phyloP scores from a whole-genome alignment of 164 flowering plant species.

The Umbilicus rupestris region DNA sequence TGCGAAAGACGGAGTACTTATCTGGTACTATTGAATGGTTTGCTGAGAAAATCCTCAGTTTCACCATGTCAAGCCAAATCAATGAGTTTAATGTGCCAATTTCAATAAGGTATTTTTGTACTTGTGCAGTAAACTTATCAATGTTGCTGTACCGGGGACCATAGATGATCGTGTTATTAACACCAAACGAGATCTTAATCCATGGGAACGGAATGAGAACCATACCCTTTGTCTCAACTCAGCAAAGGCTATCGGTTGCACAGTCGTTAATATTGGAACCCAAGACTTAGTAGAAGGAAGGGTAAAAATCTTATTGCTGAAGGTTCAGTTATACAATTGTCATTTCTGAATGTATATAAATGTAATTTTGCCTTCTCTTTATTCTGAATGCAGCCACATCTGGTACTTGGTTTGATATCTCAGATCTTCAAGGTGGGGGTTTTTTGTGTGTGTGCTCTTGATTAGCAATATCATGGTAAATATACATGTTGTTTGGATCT shows the following conservation, averaged over 20 bases:
- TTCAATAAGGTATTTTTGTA: conserved; percentile 3
- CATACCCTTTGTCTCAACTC: conserved; percentile 12
- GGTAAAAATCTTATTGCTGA: background rate
- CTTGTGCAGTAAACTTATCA: conserved; percentile 9
- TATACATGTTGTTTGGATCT: background rate
- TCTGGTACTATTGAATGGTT: conserved; percentile 37
- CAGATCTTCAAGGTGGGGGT: conserved; percentile 74
- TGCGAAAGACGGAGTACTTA: conserved; percentile 83
- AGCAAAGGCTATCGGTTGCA: conserved; percentile 11
- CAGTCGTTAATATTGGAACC: conserved; percentile 9
- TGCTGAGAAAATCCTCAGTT: background rate
- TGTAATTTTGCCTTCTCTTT: background rate
- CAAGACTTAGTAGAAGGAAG: conserved; percentile 11
- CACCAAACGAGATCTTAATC: conserved; percentile 8
- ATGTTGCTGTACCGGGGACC: conserved; percentile 9
- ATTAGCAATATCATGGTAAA: background rate
- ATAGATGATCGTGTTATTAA: conserved; percentile 10
- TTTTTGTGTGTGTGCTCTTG: background rate
- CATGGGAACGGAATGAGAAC: conserved; percentile 12
- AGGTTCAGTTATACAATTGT: background rate
- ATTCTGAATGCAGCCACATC: conserved; percentile 5
- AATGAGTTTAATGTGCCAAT: background rate
- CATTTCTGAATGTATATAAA: background rate
- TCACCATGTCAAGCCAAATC: background rate
- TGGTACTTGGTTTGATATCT: conserved; percentile 29